These are phyloP conservation scores for Candida freyschussii DNA, from an alignment of 1,139 yeast genomes.

Conservation along the genomic window DNA sequence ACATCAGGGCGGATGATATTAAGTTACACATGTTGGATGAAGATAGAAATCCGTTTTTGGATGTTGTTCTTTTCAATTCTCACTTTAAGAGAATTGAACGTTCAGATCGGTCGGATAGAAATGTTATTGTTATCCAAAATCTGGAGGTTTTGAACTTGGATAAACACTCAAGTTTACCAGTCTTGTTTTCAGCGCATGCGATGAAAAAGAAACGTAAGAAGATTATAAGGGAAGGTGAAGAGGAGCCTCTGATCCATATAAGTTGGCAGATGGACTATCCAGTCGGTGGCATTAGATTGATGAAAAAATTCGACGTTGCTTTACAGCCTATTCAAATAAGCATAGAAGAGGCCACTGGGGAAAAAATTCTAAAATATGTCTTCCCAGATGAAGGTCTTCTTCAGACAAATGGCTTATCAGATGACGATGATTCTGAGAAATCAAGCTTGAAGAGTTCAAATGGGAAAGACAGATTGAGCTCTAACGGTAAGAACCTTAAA, in stretches of 20 bases:
- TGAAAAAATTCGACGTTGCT: slow-evolving; percentile 48
- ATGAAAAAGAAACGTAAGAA: slow-evolving; percentile 10
- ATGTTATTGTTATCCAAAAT: slow-evolving; percentile 54
- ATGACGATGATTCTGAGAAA: too few species aligned
- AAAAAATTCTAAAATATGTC: slow-evolving; percentile 48
- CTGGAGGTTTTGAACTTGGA: slow-evolving; percentile 70
- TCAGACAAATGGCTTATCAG: slow-evolving; percentile 7
- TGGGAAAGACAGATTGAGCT: too few species aligned
- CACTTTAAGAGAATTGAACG: slow-evolving; percentile 57
- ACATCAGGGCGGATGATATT: slow-evolving; percentile 65
- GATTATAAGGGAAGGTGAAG: slow-evolving; percentile 10
- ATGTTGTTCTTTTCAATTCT: slow-evolving; percentile 62
- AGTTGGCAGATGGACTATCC: slow-evolving; percentile 63
- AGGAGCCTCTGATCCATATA: slow-evolving; percentile 37
- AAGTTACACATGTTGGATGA: slow-evolving; percentile 67
- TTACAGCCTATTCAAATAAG: slow-evolving; percentile 53
- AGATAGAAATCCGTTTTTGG: slow-evolving; percentile 60
- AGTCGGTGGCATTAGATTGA: slow-evolving; percentile 63
- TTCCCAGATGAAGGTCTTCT: slow-evolving; percentile 39
- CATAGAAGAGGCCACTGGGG: slow-evolving; percentile 58
- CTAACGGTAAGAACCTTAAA: too few species aligned
- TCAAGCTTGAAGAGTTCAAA: too few species aligned
- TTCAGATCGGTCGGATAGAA: slow-evolving; percentile 58
- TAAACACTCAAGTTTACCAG: slow-evolving; percentile 61
- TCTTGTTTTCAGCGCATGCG: slow-evolving; percentile 54